Evolutionary conservation across 2,329 filamentous ascomycete species (phyloP), one percentile per base, ranked within the genome.

Genomic region (Lecanicillium sp.): DNA sequence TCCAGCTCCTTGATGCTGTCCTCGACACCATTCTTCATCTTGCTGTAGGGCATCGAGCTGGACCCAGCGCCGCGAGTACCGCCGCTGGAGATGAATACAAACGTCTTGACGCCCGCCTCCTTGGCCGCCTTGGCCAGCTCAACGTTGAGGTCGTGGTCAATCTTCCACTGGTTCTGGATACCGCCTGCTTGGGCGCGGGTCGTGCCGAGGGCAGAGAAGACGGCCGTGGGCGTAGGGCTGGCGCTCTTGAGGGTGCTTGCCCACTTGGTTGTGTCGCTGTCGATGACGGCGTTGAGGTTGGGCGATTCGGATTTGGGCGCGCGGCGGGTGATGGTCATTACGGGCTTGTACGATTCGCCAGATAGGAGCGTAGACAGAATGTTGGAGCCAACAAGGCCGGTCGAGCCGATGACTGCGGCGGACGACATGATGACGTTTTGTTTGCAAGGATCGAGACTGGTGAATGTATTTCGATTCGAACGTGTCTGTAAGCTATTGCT

Each of bases 11-110:
- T 75, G 43, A 95, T 73, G 13, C 78, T 68, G 25, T 94, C 83
- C 58, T 96, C 90, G 29, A 95, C 77, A 50, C 92, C 85, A 17
- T 77, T 79, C 69, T 95, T 95, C 85, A 95, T 92, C 58, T 67
- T 47, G 64, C 76, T 45, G 62, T 71, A 62, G 52, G 68, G 63
- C 56, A 75, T n/a, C 65, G 68, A 36, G 59, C 61, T 34, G 31
- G 48, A 35, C 22, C 64, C 20, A 29, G 70, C 18, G 12, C 64
- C 54, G 15, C 67, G 60, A 1, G 64, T 71, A 40, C 72, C 71
- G 1, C 51, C 64, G 16, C 72, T 70, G 1, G 83, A 88, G 40
- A 94, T 71, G 46, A 94, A 79, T 16, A 95, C 80, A 53, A 83
- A 94, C 2, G 81, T 82, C 48, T 77, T 77, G 9, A 77, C 73